Evolutionary conservation across 768 basidiomycete species (phyloP), one percentile per base, ranked within the genome.

Genomic region (Auricularia sp.): DNA sequence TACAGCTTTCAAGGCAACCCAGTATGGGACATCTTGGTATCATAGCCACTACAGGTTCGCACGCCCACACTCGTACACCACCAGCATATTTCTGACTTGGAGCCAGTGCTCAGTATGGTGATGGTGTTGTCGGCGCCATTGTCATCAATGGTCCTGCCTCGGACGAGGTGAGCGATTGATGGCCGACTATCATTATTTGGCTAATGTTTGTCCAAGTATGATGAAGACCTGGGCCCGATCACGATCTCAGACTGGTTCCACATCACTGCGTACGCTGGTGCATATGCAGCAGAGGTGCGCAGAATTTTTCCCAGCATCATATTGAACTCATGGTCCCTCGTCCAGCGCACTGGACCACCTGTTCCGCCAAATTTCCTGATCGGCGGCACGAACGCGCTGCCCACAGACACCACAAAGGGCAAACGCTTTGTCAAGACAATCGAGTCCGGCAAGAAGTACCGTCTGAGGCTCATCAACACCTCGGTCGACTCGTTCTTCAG

Each of bases 391-490:
- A 59, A 59, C 56, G 56, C 34, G 29, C 13, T 33, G 24, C 56
- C 24, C 7, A 33, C 56, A 6, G 56, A 59, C 56, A 59, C 56
- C 8, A 29, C 56, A 7, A 14, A 59, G 56, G 56, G 56, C 56
- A 35, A 24, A 7, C 56, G 56, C 24, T 59, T 59, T 29, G 18
- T 10, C 14, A 16, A 39, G 29, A 65, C 44, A 6, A 39, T 65
- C 47, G 34, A 61, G 44, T 16, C 58, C 29, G 59, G 59, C 29
- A 61, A 65, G 64, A 61, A 45, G 24, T 62, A 65, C 35, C 64
- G 58, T n/a, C n/a, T 65, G 18, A 59, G 64, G 3, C 37, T 62
- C 59, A 62, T 65, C 59, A 65, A 65, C 64, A 44, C 59, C 24
- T 36, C 42, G 24, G 64, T 45, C 36, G 45, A 61, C 21, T 42